Evolutionary conservation across 306 rosid species (phyloP).

Genomic region (Argentina anserina): DNA sequence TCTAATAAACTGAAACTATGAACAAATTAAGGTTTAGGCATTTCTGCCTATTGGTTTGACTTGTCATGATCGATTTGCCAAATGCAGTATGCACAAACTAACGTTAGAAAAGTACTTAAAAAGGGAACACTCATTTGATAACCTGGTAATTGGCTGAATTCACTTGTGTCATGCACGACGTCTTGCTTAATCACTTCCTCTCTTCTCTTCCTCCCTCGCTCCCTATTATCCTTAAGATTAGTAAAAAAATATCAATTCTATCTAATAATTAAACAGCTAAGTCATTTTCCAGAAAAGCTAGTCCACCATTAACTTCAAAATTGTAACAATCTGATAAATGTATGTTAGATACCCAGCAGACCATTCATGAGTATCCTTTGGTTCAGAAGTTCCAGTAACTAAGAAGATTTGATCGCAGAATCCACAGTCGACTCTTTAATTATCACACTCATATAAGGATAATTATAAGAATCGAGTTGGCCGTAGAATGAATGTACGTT

Average conservation of each 20-base stretch:
- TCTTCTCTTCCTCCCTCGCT: slow-evolving; percentile 4
- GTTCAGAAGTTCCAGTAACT: too few relatives aligned
- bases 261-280: not conserved
- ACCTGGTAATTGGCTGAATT: not conserved
- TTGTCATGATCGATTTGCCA: not conserved
- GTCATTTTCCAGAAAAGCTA: not conserved
- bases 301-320: not conserved
- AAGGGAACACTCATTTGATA: not conserved
- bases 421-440: not conserved
- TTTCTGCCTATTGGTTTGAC: not conserved
- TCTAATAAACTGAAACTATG: too few relatives aligned
- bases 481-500: not conserved
- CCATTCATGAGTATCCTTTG: too few relatives aligned
- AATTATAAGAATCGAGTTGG: not conserved
- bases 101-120: not conserved
- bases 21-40: not conserved
- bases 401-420: not conserved
- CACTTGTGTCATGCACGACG: not conserved
- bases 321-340: not conserved
- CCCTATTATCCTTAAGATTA: not conserved
- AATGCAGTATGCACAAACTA: not conserved
- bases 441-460: not conserved
- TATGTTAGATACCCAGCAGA: not conserved
- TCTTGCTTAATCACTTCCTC: not conserved
- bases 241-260: not conserved